Percentiles rank a stretch among this genome's conserved stretches.
Evolutionary conservation across 345 rosid genomes (phyloP).

Genomic region (Gynandropsis gynandra): DNA sequence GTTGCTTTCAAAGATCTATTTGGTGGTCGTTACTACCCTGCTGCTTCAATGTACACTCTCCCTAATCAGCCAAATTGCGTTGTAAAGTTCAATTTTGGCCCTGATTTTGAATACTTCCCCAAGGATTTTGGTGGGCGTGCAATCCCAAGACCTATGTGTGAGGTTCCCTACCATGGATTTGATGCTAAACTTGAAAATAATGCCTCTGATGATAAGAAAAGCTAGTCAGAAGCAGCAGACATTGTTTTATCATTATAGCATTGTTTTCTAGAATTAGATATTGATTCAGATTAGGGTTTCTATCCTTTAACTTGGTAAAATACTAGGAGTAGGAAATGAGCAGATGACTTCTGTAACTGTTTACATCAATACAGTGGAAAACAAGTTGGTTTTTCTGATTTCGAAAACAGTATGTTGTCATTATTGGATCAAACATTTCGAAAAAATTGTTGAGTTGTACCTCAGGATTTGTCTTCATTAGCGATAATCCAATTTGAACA

Average conservation of each 20-base stretch:
- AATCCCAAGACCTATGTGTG: slow-evolving; percentile 61
- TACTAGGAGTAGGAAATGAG: slow-evolving; percentile 28
- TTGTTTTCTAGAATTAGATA: slow-evolving; percentile 18
- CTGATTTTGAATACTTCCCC: slow-evolving; percentile 62
- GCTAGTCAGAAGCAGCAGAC: slow-evolving; percentile 31
- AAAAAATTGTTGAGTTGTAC: slow-evolving; percentile 7
- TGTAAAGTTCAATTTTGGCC: slow-evolving; percentile 93
- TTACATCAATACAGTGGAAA: slow-evolving; percentile 17
- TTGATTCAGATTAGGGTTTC: slow-evolving; percentile 12
- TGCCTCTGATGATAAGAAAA: slow-evolving; percentile 49
- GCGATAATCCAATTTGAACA: too few species aligned
- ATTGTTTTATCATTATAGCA: slow-evolving; percentile 19
- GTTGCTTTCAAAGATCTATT: slow-evolving; percentile 75
- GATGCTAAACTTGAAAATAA: slow-evolving; percentile 57
- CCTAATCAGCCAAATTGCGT: slow-evolving; percentile 79
- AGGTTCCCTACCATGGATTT: slow-evolving; percentile 70
- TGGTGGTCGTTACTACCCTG: slow-evolving; percentile 90
- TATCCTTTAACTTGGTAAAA: slow-evolving; percentile 7
- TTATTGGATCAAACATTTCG: slow-evolving; percentile 18
- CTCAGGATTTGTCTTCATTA: too few species aligned
- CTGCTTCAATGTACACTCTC: slow-evolving; percentile 98
- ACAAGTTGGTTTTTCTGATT: slow-evolving; percentile 18
- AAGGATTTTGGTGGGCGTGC: slow-evolving; percentile 66
- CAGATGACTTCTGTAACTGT: slow-evolving; percentile 22
- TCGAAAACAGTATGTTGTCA: slow-evolving; percentile 16